Evolutionary conservation across 352 stramenopile species (phyloP), one percentile per base, ranked within the genome.

Genomic region (Pythium sp.): DNA sequence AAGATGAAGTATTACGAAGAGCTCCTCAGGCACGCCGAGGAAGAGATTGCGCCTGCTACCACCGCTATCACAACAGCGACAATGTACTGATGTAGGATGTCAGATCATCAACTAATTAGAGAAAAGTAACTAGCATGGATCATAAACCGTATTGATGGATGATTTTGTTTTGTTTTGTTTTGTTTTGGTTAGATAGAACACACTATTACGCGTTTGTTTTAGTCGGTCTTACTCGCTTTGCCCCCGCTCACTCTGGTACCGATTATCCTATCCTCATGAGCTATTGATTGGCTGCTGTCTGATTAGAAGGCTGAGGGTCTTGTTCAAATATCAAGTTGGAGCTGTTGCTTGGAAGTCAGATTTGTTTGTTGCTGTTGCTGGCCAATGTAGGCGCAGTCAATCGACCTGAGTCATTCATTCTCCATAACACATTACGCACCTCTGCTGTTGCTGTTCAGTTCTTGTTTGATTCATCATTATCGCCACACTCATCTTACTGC

Each of bases 1-100:
- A 81, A 84, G 69, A 72, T 92, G 26, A 73, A 62, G 24, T 76
- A 79, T 54, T 79, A 88, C 65, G 77, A 87, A 61, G 67, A 71
- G 22, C 18, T 79, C 9, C 34, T 65, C 7, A 7, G 36, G 1
- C 15, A 54, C 58, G 8, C 11, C 3, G 26, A 38, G n/a, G 28
- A 28, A 4, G n/a, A 58, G 5, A 1, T 14, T n/a, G 9, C 11
- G 22, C 8, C 15, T 11, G 46, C 46, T 18, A 51, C 43, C 36
- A 43, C 38, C 38, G 11, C 36, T 38, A 7, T 38, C 36, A 43
- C 11, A 12, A 46, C 38, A 46, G 38, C 14, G 4, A 46, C 38
- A 46, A 9, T 38, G 32, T 32, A 32, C 3, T 12, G 32, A 38
- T 38, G 32, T 7, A 38, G 32, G 32, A 38, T 7, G 32, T 38